phyloP scores from a whole-genome alignment of 179 eudicot genomes.

The Actinidia chinensis region DNA sequence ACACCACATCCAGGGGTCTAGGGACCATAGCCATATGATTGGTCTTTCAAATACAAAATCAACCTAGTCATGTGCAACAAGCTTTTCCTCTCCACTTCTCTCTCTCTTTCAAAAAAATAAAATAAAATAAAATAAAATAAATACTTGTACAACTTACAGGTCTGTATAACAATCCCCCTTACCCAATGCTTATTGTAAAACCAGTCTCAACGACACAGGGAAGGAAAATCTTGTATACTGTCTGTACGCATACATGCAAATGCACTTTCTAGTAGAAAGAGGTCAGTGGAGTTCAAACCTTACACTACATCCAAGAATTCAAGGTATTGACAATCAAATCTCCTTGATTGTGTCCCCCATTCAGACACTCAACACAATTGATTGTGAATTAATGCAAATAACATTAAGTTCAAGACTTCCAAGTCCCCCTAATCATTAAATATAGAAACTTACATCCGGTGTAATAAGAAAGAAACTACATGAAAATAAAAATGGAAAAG shows the following conservation, averaged over 20 bases:
- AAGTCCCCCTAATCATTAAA: not conserved
- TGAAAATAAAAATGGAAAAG: not conserved
- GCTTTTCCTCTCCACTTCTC: not conserved
- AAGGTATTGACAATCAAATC: not conserved
- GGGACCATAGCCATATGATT: not conserved
- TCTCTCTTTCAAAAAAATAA: no score
- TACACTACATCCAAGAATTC: no score
- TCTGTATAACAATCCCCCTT: not conserved
- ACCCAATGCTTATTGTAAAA: not conserved
- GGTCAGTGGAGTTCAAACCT: no score
- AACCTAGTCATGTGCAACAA: not conserved
- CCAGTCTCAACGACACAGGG: not conserved
- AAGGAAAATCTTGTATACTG: not conserved
- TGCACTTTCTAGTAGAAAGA: not conserved
- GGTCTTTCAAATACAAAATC: not conserved
- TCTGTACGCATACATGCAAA: not conserved
- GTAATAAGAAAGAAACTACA: slow-evolving; percentile 3
- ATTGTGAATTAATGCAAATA: not conserved
- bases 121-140: no score
- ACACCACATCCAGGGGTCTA: not conserved
- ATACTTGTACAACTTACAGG: no score
- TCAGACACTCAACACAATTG: not conserved
- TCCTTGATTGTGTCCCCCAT: not conserved
- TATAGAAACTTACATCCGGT: no score
- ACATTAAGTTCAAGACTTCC: not conserved